Evolutionary conservation across 495 filamentous ascomycete species (phyloP).

Genomic region (Aspergillus sclerotiicarbonarius): DNA sequence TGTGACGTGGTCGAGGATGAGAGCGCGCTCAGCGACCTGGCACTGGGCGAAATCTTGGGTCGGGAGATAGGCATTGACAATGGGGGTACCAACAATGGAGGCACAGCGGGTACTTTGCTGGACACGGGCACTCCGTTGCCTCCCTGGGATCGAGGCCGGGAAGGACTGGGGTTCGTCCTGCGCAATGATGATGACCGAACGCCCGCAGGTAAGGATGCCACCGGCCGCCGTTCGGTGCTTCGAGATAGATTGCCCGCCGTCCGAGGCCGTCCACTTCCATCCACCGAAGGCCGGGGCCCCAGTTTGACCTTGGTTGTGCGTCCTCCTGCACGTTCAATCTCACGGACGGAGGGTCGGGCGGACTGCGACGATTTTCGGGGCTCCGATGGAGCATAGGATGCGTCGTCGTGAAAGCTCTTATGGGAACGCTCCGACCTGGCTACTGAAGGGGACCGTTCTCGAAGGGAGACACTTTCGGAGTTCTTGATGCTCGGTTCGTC

Average conservation of each 20-base stretch:
- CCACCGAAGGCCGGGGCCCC: slow-evolving; percentile 76
- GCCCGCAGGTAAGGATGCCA: slow-evolving; percentile 63
- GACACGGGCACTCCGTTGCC: slow-evolving; percentile 37
- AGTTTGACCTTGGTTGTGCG: slow-evolving; percentile 74
- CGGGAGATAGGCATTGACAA: slow-evolving; percentile 44
- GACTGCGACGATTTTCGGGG: slow-evolving; percentile 61
- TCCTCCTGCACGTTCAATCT: slow-evolving; percentile 56
- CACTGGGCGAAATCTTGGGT: slow-evolving; percentile 54
- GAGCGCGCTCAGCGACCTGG: slow-evolving; percentile 44
- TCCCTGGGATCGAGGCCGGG: slow-evolving; percentile 45
- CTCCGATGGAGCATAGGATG: slow-evolving; percentile 39
- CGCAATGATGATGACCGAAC: slow-evolving; percentile 48
- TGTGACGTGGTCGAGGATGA: slow-evolving; percentile 69
- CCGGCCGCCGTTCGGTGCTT: slow-evolving; percentile 58
- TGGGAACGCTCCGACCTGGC: slow-evolving; percentile 20
- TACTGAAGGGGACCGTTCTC: slow-evolving; percentile 18
- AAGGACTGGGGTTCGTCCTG: slow-evolving; percentile 31
- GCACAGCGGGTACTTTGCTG: slow-evolving; percentile 39
- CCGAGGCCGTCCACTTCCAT: slow-evolving; percentile 62
- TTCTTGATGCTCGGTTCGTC: slow-evolving; percentile 17
- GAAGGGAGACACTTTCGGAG: slow-evolving; percentile 22
- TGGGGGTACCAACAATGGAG: slow-evolving; percentile 48
- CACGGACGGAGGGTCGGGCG: slow-evolving; percentile 56
- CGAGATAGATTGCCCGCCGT: slow-evolving; percentile 51
- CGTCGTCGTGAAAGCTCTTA: slow-evolving; percentile 37